A percentile compares a stretch with the other conserved stretches of the same genome.
These are phyloP conservation scores for Pseudogymnoascus verrucosus DNA, from an alignment of 2,329 filamentous ascomycete genomes.

Conservation along the genomic window DNA sequence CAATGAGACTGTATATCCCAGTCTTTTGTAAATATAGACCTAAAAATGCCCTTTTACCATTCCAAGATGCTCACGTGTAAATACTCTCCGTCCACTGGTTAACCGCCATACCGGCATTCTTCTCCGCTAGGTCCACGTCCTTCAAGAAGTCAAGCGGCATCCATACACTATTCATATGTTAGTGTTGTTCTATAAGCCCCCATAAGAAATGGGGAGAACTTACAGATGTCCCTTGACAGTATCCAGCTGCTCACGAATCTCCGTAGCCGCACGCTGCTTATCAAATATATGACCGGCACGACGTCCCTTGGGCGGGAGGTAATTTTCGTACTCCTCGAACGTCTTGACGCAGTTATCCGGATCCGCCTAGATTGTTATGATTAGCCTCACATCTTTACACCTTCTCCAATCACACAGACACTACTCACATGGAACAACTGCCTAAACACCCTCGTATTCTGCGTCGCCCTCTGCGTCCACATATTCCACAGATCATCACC, in stretches of 20 bases:
- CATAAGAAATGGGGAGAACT: not conserved
- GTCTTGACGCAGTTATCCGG: constrained; percentile 54
- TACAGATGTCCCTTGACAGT: constrained; percentile 72
- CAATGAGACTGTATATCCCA: not conserved
- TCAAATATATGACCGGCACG: constrained; percentile 86
- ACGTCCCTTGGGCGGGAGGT: constrained; percentile 59
- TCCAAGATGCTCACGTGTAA: constrained; percentile 47
- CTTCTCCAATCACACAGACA: constrained; percentile 27
- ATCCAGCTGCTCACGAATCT: constrained; percentile 68
- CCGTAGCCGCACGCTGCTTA: constrained; percentile 61
- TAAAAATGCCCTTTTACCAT: not conserved
- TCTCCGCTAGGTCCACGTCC: constrained; percentile 83
- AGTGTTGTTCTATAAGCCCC: not conserved
- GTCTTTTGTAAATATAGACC: not conserved
- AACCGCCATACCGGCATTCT: constrained; percentile 60
- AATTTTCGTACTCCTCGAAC: constrained; percentile 83
- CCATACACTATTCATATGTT: constrained; percentile 50
- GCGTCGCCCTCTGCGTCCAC: constrained; percentile 62
- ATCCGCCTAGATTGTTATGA: not conserved
- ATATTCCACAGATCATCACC: constrained; percentile 56
- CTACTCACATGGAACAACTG: constrained; percentile 77
- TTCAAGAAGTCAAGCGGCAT: constrained; percentile 85
- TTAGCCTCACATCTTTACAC: not conserved
- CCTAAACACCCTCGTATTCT: constrained; percentile 68
- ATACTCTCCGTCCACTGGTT: constrained; percentile 84